A percentile compares a stretch with the other conserved stretches of the same genome.
Evolutionary conservation across 2,329 filamentous ascomycete species (phyloP).

Genomic region (Juglanconis sp.): DNA sequence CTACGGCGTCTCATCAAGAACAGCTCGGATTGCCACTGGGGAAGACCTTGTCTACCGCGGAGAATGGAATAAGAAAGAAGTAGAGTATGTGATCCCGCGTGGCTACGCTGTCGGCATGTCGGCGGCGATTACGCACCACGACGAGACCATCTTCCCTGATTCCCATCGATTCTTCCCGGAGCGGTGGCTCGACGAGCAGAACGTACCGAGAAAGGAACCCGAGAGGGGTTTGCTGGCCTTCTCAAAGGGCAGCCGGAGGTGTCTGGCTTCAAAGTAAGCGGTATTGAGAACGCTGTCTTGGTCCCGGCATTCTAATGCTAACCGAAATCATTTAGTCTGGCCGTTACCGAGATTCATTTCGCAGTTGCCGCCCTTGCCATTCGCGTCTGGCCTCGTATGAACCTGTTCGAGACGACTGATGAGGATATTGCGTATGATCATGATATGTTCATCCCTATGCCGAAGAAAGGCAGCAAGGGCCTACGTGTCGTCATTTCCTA

Average conservation of each 20-base stretch:
- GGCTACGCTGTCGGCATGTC: constrained; percentile 24
- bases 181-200: constrained; percentile 21
- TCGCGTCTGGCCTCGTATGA: constrained; percentile 14
- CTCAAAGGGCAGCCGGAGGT: constrained; percentile 23
- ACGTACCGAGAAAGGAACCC: constrained; percentile 8
- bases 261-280: constrained; percentile 26
- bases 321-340: constrained; percentile 8
- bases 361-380: constrained; percentile 18
- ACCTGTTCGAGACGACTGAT: constrained; percentile 17
- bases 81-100: constrained; percentile 20
- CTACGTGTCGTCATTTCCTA: constrained; percentile 6
- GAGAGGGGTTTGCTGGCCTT: constrained; percentile 22
- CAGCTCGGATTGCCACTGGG: constrained; percentile 16
- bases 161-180: constrained; percentile 23
- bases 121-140: constrained; percentile 18
- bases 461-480: constrained; percentile 18
- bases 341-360: constrained; percentile 18
- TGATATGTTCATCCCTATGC: constrained; percentile 19
- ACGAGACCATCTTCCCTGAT: constrained; percentile 22
- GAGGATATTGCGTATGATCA: constrained; percentile 21
- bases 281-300: neutral
- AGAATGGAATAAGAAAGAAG: neutral
- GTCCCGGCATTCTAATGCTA: neutral
- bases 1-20: constrained; percentile 19
- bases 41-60: constrained; percentile 11